Conservation (phyloP, 1,284 basidiomycete genomes). For the Pterulicium gracile region DNA sequence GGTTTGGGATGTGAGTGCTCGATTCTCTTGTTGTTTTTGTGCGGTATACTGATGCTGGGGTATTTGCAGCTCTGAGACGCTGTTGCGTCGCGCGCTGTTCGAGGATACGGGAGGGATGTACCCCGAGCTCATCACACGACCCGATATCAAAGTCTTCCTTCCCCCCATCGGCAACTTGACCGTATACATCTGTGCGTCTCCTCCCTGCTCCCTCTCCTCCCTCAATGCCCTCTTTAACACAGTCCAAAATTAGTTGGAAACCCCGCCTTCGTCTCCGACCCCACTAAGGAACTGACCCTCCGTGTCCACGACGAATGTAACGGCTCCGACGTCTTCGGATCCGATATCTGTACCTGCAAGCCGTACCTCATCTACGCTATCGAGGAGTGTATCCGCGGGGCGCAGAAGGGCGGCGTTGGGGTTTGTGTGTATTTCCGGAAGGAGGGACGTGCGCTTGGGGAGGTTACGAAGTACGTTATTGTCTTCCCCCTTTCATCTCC, state of each 20-base stretch:
- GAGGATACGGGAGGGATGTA: constrained; percentile 97
- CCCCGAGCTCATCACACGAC: constrained; percentile 90
- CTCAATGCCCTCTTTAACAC: neutral
- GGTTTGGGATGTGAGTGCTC: constrained; percentile 73
- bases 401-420: constrained; percentile 84
- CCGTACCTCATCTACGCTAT: constrained; percentile 92
- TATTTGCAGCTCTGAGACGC: constrained; percentile 58
- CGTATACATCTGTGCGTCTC: constrained; percentile 80
- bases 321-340: constrained; percentile 82
- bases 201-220: constrained; percentile 1
- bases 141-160: constrained; percentile 91
- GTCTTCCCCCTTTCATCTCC: constrained; percentile 2
- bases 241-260: constrained; percentile 83
- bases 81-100: constrained; percentile 83
- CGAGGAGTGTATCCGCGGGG: constrained; percentile 76
- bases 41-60: constrained; percentile 2
- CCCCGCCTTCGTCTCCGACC: constrained; percentile 69
- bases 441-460: constrained; percentile 86
- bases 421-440: constrained; percentile 93
- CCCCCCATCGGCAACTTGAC: constrained; percentile 91
- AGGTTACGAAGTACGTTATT: constrained; percentile 71
- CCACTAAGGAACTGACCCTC: constrained; percentile 79
- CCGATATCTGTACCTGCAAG: constrained; percentile 93
- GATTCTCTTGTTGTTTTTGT: neutral
- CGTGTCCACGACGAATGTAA: constrained; percentile 94